phyloP scores from a whole-genome alignment of 768 basidiomycete genomes.

The Russula ochroleuca region DNA sequence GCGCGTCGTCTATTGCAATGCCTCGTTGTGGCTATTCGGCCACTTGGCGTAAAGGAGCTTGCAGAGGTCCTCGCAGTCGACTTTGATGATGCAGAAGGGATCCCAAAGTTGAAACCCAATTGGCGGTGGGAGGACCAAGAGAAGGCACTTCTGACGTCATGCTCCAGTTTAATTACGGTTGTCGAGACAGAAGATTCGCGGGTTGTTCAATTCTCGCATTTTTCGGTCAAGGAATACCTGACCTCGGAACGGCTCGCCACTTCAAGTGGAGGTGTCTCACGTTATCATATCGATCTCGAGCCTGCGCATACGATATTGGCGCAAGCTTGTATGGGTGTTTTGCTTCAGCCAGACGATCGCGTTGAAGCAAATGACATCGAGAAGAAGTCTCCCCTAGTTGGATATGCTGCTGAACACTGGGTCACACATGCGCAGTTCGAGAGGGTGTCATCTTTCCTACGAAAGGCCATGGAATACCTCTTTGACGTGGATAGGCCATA shows the following conservation, averaged over 20 bases:
- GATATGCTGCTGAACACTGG: conserved; percentile 6
- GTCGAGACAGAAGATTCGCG: neutral
- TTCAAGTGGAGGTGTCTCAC: neutral
- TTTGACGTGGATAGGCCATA: neutral
- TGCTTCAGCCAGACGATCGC: neutral
- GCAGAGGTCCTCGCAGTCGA: conserved; percentile 10
- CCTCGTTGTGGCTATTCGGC: conserved; percentile 1
- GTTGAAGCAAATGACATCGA: no score
- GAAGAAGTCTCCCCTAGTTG: neutral
- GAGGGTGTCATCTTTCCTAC: neutral
- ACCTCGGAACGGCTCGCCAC: neutral
- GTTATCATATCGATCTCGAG: neutral
- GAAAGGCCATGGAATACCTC: neutral
- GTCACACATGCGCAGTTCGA: neutral
- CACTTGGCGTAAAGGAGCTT: conserved; percentile 2
- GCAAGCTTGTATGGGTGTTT: neutral
- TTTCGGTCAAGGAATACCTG: conserved; percentile 6
- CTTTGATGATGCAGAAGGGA: neutral
- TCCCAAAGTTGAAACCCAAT: neutral
- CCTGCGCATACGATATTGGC: neutral
- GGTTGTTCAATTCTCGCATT: conserved; percentile 3
- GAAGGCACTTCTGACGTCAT: neutral
- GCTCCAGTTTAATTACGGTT: neutral
- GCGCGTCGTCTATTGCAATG: conserved; percentile 10
- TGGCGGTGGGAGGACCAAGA: conserved; percentile 4